phyloP scores from a whole-genome alignment of 1,284 basidiomycete species.

The Tylopilus sp. region DNA sequence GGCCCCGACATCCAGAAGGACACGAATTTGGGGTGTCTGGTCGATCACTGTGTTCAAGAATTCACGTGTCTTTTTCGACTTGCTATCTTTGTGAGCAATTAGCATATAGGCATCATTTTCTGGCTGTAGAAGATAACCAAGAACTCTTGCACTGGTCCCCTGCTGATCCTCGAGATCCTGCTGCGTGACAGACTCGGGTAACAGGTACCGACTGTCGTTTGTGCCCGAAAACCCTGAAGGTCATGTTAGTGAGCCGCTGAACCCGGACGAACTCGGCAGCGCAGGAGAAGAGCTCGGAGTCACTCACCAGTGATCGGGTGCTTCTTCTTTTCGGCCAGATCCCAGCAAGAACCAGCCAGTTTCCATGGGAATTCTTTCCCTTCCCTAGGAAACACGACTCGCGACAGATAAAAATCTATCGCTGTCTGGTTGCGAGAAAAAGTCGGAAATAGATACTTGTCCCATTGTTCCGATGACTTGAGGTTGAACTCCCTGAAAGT shows the following conservation, averaged over 20 bases:
- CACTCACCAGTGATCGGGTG: conserved; percentile 8
- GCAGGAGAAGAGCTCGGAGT: no score
- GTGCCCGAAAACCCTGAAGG: conserved; percentile 14
- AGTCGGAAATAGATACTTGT: conserved; percentile 40
- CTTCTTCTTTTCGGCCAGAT: conserved; percentile 50
- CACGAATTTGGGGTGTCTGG: conserved; percentile 50
- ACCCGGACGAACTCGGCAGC: no score
- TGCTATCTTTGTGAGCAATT: conserved; percentile 16
- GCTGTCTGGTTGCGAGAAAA: conserved; percentile 51
- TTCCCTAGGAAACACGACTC: conserved; percentile 13
- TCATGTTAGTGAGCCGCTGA: no score
- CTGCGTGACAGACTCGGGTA: conserved; percentile 9
- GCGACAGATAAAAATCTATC: conserved; percentile 60
- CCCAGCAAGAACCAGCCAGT: conserved; percentile 60
- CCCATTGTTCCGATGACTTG: conserved; percentile 49
- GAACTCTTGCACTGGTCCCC: conserved; percentile 48
- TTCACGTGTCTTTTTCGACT: conserved; percentile 34
- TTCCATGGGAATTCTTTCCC: conserved; percentile 59
- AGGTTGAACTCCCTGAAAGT: conserved; percentile 52
- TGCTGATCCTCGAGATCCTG: not conserved
- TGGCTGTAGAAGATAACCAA: conserved; percentile 51
- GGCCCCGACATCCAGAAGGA: conserved; percentile 64
- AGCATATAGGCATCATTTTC: conserved; percentile 52
- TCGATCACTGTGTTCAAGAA: conserved; percentile 46
- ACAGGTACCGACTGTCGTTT: conserved; percentile 4